A percentile compares a stretch with the other conserved stretches of the same genome.
phyloP scores from a whole-genome alignment of 768 basidiomycete species.

The Tulasnella sp. region DNA sequence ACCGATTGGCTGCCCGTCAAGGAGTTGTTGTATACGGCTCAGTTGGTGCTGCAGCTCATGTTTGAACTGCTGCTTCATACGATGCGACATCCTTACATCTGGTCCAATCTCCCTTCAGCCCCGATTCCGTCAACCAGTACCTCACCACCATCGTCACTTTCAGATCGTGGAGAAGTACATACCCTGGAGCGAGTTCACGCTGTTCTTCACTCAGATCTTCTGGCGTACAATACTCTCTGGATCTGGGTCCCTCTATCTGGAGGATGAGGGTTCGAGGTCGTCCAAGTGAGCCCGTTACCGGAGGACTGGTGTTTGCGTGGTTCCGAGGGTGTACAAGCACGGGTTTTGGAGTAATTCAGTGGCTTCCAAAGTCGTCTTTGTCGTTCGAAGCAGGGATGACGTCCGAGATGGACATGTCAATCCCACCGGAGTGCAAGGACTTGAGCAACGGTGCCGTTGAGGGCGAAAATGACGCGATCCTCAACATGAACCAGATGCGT shows the following conservation, averaged over 20 bases:
- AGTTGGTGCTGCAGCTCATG: constrained; percentile 62
- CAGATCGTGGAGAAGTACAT: constrained; percentile 59
- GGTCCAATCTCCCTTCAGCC: constrained; percentile 41
- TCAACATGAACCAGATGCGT: constrained; percentile 34
- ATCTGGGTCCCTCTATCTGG: neutral
- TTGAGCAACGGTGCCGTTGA: constrained; percentile 61
- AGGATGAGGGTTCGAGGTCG: constrained; percentile 24
- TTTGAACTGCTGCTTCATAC: constrained; percentile 66
- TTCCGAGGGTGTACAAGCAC: constrained; percentile 87
- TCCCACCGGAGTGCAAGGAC: constrained; percentile 34
- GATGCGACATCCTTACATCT: constrained; percentile 50
- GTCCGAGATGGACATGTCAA: constrained; percentile 68
- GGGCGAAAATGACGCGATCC: constrained; percentile 30
- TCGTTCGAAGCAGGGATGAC: constrained; percentile 14
- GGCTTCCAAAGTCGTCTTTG: constrained; percentile 12
- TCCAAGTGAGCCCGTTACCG: constrained; percentile 46
- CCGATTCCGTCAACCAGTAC: constrained; percentile 67
- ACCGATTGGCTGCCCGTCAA: neutral
- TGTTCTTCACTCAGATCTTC: constrained; percentile 41
- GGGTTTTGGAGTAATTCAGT: constrained; percentile 72
- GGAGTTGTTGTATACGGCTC: constrained; percentile 56
- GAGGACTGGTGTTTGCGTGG: constrained; percentile 96
- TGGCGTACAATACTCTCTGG: neutral
- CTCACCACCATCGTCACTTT: constrained; percentile 80
- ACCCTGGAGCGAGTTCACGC: constrained; percentile 70